A percentile compares a stretch with the other conserved stretches of the same genome.
These are phyloP conservation scores for Glebionis coronaria DNA, from an alignment of 129 eudicot species.

Conservation along the genomic window DNA sequence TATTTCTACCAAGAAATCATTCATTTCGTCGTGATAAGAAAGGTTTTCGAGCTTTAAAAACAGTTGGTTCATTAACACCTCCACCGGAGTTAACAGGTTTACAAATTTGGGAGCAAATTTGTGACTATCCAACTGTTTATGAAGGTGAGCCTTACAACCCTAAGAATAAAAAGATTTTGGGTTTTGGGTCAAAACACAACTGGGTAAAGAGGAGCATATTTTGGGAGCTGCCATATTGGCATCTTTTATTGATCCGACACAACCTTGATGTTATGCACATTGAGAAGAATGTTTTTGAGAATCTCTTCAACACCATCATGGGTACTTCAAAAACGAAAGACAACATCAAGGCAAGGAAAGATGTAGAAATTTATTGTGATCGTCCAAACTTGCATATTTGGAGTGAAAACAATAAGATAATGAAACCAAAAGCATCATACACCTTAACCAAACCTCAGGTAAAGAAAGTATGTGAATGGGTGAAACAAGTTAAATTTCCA, in stretches of 20 bases:
- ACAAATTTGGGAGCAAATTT: no score
- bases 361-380: not conserved
- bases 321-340: slow-evolving; percentile 18
- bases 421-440: slow-evolving; percentile 21
- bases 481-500: not conserved
- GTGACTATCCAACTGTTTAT: no score
- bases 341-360: slow-evolving; percentile 10
- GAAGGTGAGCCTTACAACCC: no score
- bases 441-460: not conserved
- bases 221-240: slow-evolving; percentile 19
- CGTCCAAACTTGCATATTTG: not conserved
- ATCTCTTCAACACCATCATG: slow-evolving; percentile 18
- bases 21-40: no score
- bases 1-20: no score
- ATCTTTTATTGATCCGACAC: not conserved
- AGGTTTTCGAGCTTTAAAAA: no score
- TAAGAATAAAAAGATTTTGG: no score
- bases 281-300: slow-evolving; percentile 25
- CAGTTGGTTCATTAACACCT: no score
- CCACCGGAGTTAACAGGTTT: no score
- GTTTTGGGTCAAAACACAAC: no score
- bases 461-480: slow-evolving; percentile 20
- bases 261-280: slow-evolving; percentile 13
- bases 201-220: no score
- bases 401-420: not conserved